Base-by-base conservation (phyloP, 768 basidiomycete genomes). In the Tephrocybe rancida region DNA sequence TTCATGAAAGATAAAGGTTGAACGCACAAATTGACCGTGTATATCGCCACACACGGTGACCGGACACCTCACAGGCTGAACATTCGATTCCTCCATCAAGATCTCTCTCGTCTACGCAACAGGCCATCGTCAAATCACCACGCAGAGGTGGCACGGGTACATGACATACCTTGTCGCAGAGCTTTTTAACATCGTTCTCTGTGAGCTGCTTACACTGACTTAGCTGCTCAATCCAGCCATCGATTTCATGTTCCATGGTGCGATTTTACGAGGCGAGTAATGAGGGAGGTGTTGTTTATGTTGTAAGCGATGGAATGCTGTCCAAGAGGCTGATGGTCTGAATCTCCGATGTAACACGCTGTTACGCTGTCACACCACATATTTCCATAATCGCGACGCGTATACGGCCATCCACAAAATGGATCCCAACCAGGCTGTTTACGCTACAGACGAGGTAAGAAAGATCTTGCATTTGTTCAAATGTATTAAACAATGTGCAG, bases 11-110 rank as follows among this genome's bases (percentile, higher is more conserved):
- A 56, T 56, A 65, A 67, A 54, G 61, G 59, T 46, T 29, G 50
- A 61, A 88, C 95, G 76, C 74, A 98, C 96, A 74, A 99, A 99
- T 86, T 99, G 97, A 44, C 97, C 97, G 70, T 99, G 97, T 58
- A 99, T 98, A 76, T 99, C 97, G 55, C 97, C 97, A 67, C 97
- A 99, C 55, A 99, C 97, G 44, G 97, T 99, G 61, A 99, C 97
- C 26, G 97, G 97, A 78, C 96, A 98, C 73, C 90, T 81, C 50
- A 99, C 97, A 19, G 95, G 95, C 73, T 98, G 96, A 1, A 99
- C 97, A 70, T 99, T 99, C 27, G 92, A 95, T 78, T 99, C 97
- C 67, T 97, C 96, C 90, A 97, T 95, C 70, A 99, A 73, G 62
- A 99, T 96, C 76, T 98, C 97, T 67, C 96, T 84, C 50, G 97